A percentile compares a stretch with the other conserved stretches of the same genome.
phyloP scores from a whole-genome alignment of 306 rosid species.

The Vigna unguiculata region DNA sequence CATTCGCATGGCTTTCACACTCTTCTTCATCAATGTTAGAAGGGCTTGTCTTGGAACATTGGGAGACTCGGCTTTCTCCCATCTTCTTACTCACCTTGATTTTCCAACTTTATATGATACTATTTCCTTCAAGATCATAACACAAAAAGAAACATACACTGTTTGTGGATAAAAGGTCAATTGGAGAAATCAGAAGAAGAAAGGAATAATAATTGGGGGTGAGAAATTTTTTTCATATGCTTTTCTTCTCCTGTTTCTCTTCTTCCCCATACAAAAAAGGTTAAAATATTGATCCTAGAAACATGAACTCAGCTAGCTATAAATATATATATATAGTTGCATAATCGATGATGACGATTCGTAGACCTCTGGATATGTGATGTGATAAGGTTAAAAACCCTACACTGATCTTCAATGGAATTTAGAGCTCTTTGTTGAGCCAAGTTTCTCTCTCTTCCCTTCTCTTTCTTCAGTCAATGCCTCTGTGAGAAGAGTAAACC shows the following conservation, averaged over 20 bases:
- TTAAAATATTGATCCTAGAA: constrained; percentile 30
- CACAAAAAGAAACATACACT: not conserved
- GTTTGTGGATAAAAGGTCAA: not conserved
- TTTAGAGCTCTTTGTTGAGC: constrained; percentile 8
- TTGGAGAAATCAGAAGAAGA: not conserved
- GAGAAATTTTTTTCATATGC: constrained; percentile 28
- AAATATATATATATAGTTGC: not conserved
- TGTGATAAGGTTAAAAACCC: constrained; percentile 5
- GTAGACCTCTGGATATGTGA: constrained; percentile 18
- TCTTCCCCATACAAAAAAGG: constrained; percentile 33
- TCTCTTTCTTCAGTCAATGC: constrained; percentile 6
- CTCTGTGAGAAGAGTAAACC: constrained; percentile 38
- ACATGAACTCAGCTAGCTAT: not conserved
- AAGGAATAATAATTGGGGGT: constrained; percentile 32
- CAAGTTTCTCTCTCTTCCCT: constrained; percentile 34
- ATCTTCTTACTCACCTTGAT: not conserved
- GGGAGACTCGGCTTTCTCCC: constrained; percentile 53
- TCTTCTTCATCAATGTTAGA: constrained; percentile 45
- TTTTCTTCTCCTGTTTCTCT: constrained; percentile 23
- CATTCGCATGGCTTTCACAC: constrained; percentile 47
- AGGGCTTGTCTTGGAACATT: constrained; percentile 61
- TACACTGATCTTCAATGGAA: constrained; percentile 46
- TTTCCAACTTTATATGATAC: not conserved
- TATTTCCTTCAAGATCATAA: not conserved
- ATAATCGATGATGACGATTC: constrained; percentile 27